A percentile compares a stretch with the other conserved stretches of the same genome.
phyloP scores from a whole-genome alignment of 2,329 filamentous ascomycete genomes.

The Xylaria polymorpha region DNA sequence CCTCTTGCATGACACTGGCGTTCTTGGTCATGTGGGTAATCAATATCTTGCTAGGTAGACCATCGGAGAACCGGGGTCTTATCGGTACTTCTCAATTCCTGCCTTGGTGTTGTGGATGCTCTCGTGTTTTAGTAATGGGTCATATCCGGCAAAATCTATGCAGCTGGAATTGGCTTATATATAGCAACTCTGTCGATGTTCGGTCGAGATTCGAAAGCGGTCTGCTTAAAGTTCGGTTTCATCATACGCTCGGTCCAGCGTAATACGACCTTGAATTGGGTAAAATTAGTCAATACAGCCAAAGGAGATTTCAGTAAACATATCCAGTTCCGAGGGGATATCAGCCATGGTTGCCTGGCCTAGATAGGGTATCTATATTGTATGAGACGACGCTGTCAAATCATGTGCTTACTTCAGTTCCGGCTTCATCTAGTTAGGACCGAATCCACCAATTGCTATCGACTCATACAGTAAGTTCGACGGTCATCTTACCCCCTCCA shows the following conservation, averaged over 20 bases:
- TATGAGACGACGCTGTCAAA: not conserved
- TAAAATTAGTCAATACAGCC: not conserved
- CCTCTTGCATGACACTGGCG: slow-evolving; percentile 35
- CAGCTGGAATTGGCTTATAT: not conserved
- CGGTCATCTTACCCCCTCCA: too few species aligned
- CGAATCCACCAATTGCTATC: too few species aligned
- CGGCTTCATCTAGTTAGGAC: too few species aligned
- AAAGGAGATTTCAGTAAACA: not conserved
- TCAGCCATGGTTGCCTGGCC: not conserved
- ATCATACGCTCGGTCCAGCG: not conserved
- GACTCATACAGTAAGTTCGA: not conserved
- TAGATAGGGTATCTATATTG: not conserved
- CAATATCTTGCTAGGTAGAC: slow-evolving; percentile 19
- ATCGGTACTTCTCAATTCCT: slow-evolving; percentile 6
- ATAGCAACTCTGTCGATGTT: not conserved
- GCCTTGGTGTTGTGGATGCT: slow-evolving; percentile 13
- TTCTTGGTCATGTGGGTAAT: slow-evolving; percentile 29
- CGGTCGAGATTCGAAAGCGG: not conserved
- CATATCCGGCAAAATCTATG: slow-evolving; percentile 6
- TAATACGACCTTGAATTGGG: not conserved
- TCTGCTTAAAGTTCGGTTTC: not conserved
- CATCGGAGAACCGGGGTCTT: not conserved
- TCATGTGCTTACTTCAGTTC: too few species aligned
- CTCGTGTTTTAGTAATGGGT: slow-evolving; percentile 6
- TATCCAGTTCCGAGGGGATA: not conserved